Conservation (phyloP, 2,329 filamentous ascomycete species). For the Scedosporium apiospermum region DNA sequence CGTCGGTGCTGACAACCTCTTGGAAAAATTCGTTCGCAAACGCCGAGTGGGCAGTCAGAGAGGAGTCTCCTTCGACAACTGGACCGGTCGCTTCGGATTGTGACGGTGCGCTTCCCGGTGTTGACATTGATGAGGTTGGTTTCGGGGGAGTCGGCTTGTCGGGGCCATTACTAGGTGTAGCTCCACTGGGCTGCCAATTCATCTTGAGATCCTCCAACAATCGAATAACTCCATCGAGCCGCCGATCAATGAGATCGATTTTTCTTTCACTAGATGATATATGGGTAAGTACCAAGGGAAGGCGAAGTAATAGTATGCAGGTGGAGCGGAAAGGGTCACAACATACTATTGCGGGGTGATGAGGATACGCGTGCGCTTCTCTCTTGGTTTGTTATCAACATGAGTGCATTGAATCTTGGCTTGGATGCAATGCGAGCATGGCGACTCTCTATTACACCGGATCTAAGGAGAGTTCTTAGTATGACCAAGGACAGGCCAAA, state of each 20-base stretch:
- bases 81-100: constrained; percentile 16
- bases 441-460: constrained; percentile 26
- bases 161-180: background rate
- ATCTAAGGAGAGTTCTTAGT: constrained; percentile 15
- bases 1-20: constrained; percentile 22
- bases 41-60: constrained; percentile 33
- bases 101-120: constrained; percentile 11
- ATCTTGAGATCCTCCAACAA: constrained; percentile 23
- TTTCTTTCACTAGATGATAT: constrained; percentile 22
- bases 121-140: constrained; percentile 2
- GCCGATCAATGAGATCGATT: constrained; percentile 27
- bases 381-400: constrained; percentile 20
- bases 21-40: constrained; percentile 36
- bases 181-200: constrained; percentile 11
- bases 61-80: constrained; percentile 33
- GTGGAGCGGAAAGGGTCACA: constrained; percentile 9
- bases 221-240: constrained; percentile 22
- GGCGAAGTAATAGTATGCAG: background rate
- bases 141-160: background rate
- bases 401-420: constrained; percentile 28
- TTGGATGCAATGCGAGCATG: constrained; percentile 25
- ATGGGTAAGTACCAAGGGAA: background rate
- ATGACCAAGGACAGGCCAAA: background rate
- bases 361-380: constrained; percentile 26
- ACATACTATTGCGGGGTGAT: constrained; percentile 27